Base-by-base conservation (phyloP, 306 rosid genomes). In the Psophocarpus tetragonolobus region DNA sequence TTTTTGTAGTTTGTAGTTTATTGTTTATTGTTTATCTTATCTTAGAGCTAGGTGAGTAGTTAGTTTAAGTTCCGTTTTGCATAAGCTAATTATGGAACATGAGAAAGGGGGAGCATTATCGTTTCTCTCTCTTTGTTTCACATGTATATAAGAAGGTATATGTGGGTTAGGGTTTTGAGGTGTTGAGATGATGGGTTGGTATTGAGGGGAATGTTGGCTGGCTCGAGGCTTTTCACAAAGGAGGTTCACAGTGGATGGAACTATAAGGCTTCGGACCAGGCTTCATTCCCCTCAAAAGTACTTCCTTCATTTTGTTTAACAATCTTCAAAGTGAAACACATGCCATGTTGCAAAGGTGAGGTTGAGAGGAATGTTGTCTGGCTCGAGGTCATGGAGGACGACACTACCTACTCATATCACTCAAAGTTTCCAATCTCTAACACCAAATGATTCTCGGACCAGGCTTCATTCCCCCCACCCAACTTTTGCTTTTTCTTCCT, bases 161-260 rank as follows among this genome's bases (percentile, higher is more conserved):
- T 44, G 78, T 53, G 86, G 73, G 87, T 88, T 81, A 87, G 90
- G 89, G 90, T 83, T 86, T 77, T 57, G 62, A 76, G 68, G 71
- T 6, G 9, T 62, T 33, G 21, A 44, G 53, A 54, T 33, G 53
- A 54, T 33, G 36, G 30, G 70, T 48, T 47, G 20, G 53, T 73
- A 79, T 91, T 91, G 97, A 81, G 91, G 92, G 94, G 97, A 91
- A 91, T 89, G 97, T 89, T 89, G 97, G 92, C 93, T 91, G 93
- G 96, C 93, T 91, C 93, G 96, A 91, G 89, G 90, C 93, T 87
- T 85, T 80, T 77, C 53, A 45, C 73, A 7, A 17, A 42, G 24
- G 24, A 45, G 51, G 66, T 80, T 85, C 77, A 66, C 39, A 61
- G 1, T 53, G 7, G 5, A n/a, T 57, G 65, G 87, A 80, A 75